phyloP scores from a whole-genome alignment of 2,329 filamentous ascomycete genomes.

The Graphium sp. region DNA sequence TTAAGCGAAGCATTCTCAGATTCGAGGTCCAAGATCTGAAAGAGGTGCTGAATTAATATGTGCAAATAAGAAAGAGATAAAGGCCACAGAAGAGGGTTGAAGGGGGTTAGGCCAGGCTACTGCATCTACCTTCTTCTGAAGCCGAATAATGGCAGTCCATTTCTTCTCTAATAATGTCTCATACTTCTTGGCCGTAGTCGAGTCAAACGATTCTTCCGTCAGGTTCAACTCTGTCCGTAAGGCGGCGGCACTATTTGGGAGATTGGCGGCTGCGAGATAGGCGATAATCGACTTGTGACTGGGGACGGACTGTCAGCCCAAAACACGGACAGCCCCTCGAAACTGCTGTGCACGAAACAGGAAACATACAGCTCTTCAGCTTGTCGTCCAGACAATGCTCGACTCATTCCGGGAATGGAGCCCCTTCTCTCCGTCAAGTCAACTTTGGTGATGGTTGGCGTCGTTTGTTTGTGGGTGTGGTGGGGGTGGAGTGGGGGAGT shows the following conservation, averaged over 20 bases:
- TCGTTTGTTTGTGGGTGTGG: too few relatives aligned
- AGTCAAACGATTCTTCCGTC: conserved; percentile 54
- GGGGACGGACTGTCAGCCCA: conserved; percentile 7
- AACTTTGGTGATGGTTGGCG: too few relatives aligned
- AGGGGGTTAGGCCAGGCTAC: too few relatives aligned
- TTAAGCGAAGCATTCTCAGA: conserved; percentile 57
- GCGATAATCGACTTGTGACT: conserved; percentile 91
- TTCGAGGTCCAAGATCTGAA: conserved; percentile 84
- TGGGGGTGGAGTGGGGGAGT: too few relatives aligned
- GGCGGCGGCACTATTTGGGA: conserved; percentile 50
- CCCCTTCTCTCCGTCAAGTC: too few relatives aligned
- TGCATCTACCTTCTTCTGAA: conserved; percentile 74
- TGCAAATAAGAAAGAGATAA: too few relatives aligned
- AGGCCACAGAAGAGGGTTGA: conserved; percentile 1
- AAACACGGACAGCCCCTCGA: not conserved
- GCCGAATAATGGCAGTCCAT: conserved; percentile 86
- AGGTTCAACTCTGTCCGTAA: conserved; percentile 66
- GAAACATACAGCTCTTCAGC: conserved; percentile 70
- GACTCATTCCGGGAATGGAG: too few relatives aligned
- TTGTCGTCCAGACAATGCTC: conserved; percentile 61
- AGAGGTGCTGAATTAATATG: conserved; percentile 5
- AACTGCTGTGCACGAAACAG: not conserved
- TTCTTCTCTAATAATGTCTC: conserved; percentile 92
- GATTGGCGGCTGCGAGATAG: conserved; percentile 61
- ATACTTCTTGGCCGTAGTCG: conserved; percentile 79